Percentiles rank a stretch among this genome's conserved stretches.
Conservation (phyloP, 768 basidiomycete species). For the Rubroboletus satanas region DNA sequence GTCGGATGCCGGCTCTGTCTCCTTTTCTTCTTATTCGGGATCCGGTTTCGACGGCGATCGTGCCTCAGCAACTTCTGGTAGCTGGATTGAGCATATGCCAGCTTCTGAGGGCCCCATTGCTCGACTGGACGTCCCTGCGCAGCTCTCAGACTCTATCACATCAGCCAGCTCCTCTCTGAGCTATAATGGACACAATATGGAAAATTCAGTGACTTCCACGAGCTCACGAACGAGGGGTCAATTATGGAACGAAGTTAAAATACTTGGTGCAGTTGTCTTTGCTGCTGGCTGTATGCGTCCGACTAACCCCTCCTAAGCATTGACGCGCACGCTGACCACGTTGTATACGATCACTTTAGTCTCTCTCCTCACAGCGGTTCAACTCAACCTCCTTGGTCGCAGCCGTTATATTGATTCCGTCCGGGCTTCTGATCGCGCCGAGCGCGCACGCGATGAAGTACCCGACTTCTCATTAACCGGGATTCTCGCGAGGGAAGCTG, state of each 20-base stretch:
- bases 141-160: constrained; percentile 41
- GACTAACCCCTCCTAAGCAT: constrained; percentile 45
- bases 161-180: constrained; percentile 37
- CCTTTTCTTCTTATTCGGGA: constrained; percentile 38
- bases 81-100: constrained; percentile 45
- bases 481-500: constrained; percentile 25
- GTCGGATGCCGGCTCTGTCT: constrained; percentile 43
- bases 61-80: constrained; percentile 33
- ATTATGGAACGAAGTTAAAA: constrained; percentile 91
- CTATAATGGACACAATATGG: constrained; percentile 3
- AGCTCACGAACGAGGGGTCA: constrained; percentile 62
- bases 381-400: constrained; percentile 82
- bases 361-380: constrained; percentile 79
- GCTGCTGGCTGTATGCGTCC: background rate
- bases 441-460: constrained; percentile 41
- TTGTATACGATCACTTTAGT: constrained; percentile 85
- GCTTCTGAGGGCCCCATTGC: constrained; percentile 5
- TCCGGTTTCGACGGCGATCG: constrained; percentile 39
- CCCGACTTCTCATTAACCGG: constrained; percentile 30
- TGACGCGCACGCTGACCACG: constrained; percentile 83
- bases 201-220: constrained; percentile 7
- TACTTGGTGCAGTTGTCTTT: constrained; percentile 55
- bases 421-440: constrained; percentile 55
- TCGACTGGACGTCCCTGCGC: constrained; percentile 10
- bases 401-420: constrained; percentile 74